Evolutionary conservation across 345 rosid species (phyloP), one percentile per base, ranked within the genome.

Genomic region (Linum lewisii): DNA sequence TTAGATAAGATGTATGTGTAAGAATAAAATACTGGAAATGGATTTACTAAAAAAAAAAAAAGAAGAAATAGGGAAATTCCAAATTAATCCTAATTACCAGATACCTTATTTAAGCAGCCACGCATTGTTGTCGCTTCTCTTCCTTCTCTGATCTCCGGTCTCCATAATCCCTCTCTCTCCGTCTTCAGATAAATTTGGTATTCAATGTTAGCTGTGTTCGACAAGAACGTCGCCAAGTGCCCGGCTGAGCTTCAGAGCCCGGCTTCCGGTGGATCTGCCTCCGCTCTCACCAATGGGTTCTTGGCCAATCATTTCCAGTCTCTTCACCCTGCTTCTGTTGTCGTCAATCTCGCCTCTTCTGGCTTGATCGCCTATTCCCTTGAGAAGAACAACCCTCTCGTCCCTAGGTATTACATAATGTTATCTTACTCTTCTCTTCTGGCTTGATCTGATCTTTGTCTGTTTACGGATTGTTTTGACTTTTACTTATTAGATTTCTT

Each of bases 201-300:
- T 5, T 4, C 34, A 72, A 93, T 90, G 99, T 34, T 93, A 67
- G 99, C 97, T 18, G 83, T 93, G 21, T 90, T 93, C 60, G 90
- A 93, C 57, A 89, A 84, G 54, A 73, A 91, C 55, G 95, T 87
- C 70, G 97, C 87, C 0, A 87, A 85, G 73, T 73, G 81, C 64
- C 99, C 97, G 0, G 90, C 82, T 50, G 96, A 81, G 21, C 77
- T 93, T 4, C 81, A 69, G 75, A 83, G 73, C 68, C 92, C 82
- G 0, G 76, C 78, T 21, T 55, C 85, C 7, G 83, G 56, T 19
- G 20, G 65, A 51, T 54, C 86, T 0, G 73, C 65, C 8, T 68
- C 73, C 32, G 88, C 96, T 16, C 79, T 87, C 59, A 82, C 85
- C 77, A 81, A 87, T 69, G 87, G 79, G 10, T 74, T 69, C 59